These are phyloP conservation scores for Erythrophleum ivorense DNA, from an alignment of 331 rosid species.

Conservation along the genomic window DNA sequence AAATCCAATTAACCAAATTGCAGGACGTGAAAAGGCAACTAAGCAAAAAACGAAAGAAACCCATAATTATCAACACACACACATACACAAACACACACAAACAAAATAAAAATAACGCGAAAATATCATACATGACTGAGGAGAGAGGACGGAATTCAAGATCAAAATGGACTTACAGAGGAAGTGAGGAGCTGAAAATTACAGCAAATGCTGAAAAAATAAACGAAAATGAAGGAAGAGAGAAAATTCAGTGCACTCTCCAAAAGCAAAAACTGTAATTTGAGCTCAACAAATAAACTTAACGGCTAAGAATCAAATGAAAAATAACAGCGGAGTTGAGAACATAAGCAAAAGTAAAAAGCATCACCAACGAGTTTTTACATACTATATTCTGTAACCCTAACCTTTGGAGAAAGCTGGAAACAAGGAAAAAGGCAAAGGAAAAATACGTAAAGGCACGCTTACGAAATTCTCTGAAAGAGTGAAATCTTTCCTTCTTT, in stretches of 20 bases:
- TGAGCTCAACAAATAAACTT: slow-evolving; percentile 44
- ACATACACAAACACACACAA: background rate
- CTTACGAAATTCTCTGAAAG: slow-evolving; percentile 37
- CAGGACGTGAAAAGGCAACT: slow-evolving; percentile 15
- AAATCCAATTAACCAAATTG: slow-evolving; percentile 32
- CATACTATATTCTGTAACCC: slow-evolving; percentile 42
- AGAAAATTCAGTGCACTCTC: slow-evolving; percentile 41
- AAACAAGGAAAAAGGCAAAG: slow-evolving; percentile 35
- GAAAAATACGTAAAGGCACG: slow-evolving; percentile 40
- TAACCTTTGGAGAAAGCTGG: slow-evolving; percentile 50
- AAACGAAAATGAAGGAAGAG: slow-evolving; percentile 36
- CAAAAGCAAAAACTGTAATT: slow-evolving; percentile 35
- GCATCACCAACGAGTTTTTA: slow-evolving; percentile 40
- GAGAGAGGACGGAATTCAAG: slow-evolving; percentile 31
- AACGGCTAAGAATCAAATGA: slow-evolving; percentile 58
- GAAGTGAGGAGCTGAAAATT: slow-evolving; percentile 38
- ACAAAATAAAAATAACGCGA: background rate
- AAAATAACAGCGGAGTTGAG: slow-evolving; percentile 27
- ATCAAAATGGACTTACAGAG: slow-evolving; percentile 43
- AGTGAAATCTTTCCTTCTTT: slow-evolving; percentile 24
- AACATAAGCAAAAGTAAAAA: slow-evolving; percentile 39
- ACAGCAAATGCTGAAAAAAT: slow-evolving; percentile 60
- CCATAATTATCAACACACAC: slow-evolving; percentile 21
- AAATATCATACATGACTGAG: background rate
- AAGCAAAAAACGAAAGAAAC: background rate